Evolutionary conservation across 2,329 filamentous ascomycete genomes (phyloP).

Genomic region (Penicillium sp.): DNA sequence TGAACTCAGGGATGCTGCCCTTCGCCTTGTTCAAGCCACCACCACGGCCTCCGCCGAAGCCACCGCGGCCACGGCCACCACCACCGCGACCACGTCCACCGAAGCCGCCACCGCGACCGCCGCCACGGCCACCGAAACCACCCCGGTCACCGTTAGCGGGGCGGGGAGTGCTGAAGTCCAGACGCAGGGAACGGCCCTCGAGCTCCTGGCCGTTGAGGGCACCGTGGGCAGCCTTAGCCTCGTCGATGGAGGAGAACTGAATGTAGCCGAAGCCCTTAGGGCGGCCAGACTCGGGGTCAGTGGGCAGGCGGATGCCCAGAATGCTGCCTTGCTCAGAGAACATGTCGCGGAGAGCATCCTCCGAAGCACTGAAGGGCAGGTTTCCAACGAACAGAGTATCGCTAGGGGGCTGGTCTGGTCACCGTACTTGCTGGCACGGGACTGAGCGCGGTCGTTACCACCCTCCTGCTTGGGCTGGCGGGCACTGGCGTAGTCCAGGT

Average conservation of each 20-base stretch:
- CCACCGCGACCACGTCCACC: constrained; percentile 48
- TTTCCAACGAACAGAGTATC: constrained; percentile 91
- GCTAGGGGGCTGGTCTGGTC: constrained; percentile 74
- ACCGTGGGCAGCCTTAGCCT: constrained; percentile 70
- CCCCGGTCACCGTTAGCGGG: constrained; percentile 51
- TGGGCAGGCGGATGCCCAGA: constrained; percentile 78
- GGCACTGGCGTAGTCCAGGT: constrained; percentile 71
- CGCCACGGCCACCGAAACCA: constrained; percentile 46
- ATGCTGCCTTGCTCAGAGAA: constrained; percentile 68
- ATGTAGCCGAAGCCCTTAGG: constrained; percentile 94
- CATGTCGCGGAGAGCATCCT: constrained; percentile 67
- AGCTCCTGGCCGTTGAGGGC: constrained; percentile 67
- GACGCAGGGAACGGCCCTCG: constrained; percentile 67
- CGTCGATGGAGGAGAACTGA: constrained; percentile 73
- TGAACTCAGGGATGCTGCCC: constrained; percentile 60
- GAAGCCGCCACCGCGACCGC: constrained; percentile 50
- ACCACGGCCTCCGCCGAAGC: constrained; percentile 50
- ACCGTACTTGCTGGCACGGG: constrained; percentile 56
- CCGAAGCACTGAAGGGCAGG: constrained; percentile 75
- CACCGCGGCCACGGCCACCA: constrained; percentile 49
- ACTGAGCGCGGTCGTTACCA: constrained; percentile 57
- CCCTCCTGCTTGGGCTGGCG: constrained; percentile 49
- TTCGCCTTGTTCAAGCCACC: constrained; percentile 46
- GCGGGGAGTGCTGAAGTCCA: constrained; percentile 73
- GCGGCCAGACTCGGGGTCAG: constrained; percentile 74